Evolutionary conservation across 1,284 basidiomycete genomes (phyloP), one percentile per base, ranked within the genome.

Genomic region (Meira miltonrushii): DNA sequence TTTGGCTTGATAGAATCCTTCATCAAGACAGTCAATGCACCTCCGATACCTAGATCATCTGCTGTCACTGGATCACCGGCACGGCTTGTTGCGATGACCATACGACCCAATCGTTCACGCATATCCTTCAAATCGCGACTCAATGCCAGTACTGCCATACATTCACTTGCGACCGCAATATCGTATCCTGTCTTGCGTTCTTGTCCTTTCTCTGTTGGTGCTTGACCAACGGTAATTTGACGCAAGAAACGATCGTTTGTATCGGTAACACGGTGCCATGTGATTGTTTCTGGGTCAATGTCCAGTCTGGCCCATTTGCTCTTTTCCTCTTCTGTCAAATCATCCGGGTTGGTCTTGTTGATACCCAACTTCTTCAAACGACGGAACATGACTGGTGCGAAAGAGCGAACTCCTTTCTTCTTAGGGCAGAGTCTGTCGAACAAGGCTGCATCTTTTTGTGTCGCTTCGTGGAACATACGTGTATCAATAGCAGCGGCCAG

Each of bases 1-100:
- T 96, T 98, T 19, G 94, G 94, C 83, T 98, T 98, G 83, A 98
- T 94, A 19, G 95, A 91, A 76, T 98, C 94, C 83, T 97, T 97
- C 88, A 98, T 90, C 62, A 98, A 84, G 52, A 98, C 94, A 13
- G 95, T 90, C 63, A 98, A 86, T 58, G 94, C 94, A 64, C 94
- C 94, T 66, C 92, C 89, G 70, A 90, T 90, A 71, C 94, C 94
- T 62, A 98, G 85, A 79, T 98, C 94, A 79, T 98, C 95, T 19
- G 93, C 93, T 28, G 94, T 98, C 79, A 98, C 84, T 39, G 94
- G 86, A 17, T 93, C 89, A 38, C 94, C 95, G 25, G 83, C 83
- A 80, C 90, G 93, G 82, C 87, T 89, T 8, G 92, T 90, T n/a
- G 90, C 95, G 44, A 98, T 90, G 46, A 98, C 94, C 92, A 96